Evolutionary conservation across 2,329 filamentous ascomycete genomes (phyloP).

Genomic region (Fusarium nisikadoi): DNA sequence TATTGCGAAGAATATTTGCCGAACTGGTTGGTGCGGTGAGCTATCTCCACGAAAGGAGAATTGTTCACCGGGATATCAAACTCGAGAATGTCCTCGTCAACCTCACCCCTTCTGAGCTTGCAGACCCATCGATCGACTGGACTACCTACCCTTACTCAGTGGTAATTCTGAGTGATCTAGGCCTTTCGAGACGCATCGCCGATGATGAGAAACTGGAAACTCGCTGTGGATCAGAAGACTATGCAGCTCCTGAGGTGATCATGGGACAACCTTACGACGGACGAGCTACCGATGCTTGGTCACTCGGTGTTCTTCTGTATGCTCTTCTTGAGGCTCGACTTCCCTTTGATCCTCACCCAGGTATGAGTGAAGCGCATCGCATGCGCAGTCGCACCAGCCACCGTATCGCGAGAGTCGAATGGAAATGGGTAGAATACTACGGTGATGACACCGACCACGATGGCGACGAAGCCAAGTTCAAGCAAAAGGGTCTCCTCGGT

Average conservation of each 20-base stretch:
- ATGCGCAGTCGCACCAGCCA: conserved; percentile 87
- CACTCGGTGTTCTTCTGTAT: conserved; percentile 91
- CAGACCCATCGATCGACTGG: conserved; percentile 74
- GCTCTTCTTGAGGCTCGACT: conserved; percentile 92
- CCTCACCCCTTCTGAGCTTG: conserved; percentile 73
- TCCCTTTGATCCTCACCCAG: conserved; percentile 90
- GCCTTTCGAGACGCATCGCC: conserved; percentile 85
- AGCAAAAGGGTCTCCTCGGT: conserved; percentile 73
- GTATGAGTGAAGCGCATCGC: conserved; percentile 78
- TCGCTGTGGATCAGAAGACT: conserved; percentile 95
- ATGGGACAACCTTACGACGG: conserved; percentile 96
- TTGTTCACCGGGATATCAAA: conserved; percentile 98
- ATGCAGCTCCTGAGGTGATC: conserved; percentile 94
- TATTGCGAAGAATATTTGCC: conserved; percentile 87
- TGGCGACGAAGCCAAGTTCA: conserved; percentile 67
- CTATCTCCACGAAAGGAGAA: conserved; percentile 85
- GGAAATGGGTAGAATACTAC: conserved; percentile 90
- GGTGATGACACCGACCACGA: conserved; percentile 91
- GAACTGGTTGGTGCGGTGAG: conserved; percentile 86
- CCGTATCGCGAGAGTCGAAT: conserved; percentile 94
- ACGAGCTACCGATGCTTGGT: conserved; percentile 92
- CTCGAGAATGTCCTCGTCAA: conserved; percentile 96
- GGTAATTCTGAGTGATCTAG: conserved; percentile 90
- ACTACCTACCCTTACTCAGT: conserved; percentile 81
- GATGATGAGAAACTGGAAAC: conserved; percentile 91